Evolutionary conservation across 495 filamentous ascomycete genomes (phyloP).

Genomic region (Clavariopsis aquatica): DNA sequence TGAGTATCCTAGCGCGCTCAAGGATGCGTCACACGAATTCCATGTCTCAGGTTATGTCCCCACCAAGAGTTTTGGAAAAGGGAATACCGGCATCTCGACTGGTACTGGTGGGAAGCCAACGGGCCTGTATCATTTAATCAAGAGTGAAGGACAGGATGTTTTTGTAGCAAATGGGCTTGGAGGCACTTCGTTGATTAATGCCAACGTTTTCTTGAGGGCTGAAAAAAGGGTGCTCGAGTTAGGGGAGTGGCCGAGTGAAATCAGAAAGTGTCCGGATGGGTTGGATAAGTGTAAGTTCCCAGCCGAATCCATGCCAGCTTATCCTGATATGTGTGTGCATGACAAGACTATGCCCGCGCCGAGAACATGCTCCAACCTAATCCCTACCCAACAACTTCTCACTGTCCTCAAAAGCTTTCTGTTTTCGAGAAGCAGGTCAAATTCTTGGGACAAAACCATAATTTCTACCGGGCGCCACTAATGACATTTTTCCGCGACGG

Average conservation of each 20-base stretch:
- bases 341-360: constrained; percentile 58
- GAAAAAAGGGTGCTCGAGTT: constrained; percentile 57
- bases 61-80: constrained; percentile 22
- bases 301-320: not conserved
- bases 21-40: constrained; percentile 52
- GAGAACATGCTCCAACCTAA: constrained; percentile 60
- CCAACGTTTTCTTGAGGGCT: constrained; percentile 66
- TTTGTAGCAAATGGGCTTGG: constrained; percentile 68
- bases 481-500: constrained; percentile 64
- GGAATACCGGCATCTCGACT: not conserved
- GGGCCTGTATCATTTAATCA: constrained; percentile 62
- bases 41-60: constrained; percentile 58
- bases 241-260: constrained; percentile 62
- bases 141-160: constrained; percentile 66
- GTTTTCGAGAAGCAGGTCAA: constrained; percentile 60
- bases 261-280: constrained; percentile 49
- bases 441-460: constrained; percentile 51
- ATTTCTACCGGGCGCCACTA: constrained; percentile 59
- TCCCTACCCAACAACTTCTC: constrained; percentile 59
- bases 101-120: constrained; percentile 57
- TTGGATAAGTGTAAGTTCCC: constrained; percentile 55
- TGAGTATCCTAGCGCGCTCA: constrained; percentile 56
- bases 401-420: constrained; percentile 56
- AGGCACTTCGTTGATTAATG: constrained; percentile 65
- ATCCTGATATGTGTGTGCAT: constrained; percentile 9